Conservation (phyloP, 2,329 filamentous ascomycete species). For the Neopestalotiopsis clavispora region DNA sequence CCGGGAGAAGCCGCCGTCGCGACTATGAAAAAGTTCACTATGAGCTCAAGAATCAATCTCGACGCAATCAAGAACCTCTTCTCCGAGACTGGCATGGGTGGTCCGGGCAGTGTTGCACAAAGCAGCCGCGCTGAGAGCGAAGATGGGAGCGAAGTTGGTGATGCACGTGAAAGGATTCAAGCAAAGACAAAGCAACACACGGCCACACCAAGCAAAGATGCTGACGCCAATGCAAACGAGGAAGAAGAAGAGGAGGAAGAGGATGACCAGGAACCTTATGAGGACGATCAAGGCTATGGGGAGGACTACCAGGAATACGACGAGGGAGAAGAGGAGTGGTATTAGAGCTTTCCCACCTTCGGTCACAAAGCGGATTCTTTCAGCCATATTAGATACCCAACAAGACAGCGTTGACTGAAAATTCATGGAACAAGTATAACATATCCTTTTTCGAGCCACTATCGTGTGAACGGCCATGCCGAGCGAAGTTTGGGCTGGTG, state of each 20-base stretch:
- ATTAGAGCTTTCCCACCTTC: not conserved
- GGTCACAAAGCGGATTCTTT: not conserved
- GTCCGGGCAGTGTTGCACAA: slow-evolving; percentile 50
- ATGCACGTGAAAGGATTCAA: not conserved
- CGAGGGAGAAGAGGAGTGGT: slow-evolving; percentile 11
- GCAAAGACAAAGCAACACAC: slow-evolving; percentile 2
- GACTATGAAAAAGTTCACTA: slow-evolving; percentile 70
- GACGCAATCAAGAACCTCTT: slow-evolving; percentile 65
- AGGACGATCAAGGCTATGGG: slow-evolving; percentile 6
- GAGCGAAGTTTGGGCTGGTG: no score
- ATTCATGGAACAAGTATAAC: not conserved
- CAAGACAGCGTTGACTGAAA: not conserved
- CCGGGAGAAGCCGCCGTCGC: slow-evolving; percentile 72
- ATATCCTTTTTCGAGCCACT: not conserved
- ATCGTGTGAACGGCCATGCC: no score
- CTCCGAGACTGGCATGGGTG: slow-evolving; percentile 45
- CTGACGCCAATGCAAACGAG: not conserved
- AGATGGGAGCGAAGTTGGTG: slow-evolving; percentile 33
- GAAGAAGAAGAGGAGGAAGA: slow-evolving; percentile 36
- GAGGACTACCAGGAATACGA: slow-evolving; percentile 6
- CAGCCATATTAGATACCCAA: slow-evolving; percentile 5
- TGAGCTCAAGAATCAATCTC: slow-evolving; percentile 79
- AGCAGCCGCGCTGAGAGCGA: slow-evolving; percentile 42
- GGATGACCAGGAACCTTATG: slow-evolving; percentile 15
- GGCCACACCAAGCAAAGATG: not conserved